Conservation (phyloP, 2,329 filamentous ascomycete genomes). For the Phaeosphaeriaceae sp. region DNA sequence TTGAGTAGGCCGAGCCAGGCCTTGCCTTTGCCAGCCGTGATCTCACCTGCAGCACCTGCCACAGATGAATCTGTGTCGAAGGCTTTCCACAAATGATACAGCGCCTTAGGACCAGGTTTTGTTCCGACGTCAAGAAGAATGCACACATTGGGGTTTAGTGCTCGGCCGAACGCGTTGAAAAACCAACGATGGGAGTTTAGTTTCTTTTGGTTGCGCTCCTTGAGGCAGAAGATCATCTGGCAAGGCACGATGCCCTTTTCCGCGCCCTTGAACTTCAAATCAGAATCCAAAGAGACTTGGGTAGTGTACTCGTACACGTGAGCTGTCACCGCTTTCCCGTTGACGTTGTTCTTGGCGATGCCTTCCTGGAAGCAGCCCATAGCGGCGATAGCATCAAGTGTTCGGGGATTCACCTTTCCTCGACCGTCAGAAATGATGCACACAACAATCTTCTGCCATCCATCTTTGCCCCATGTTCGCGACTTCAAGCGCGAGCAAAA, state of each 20-base stretch:
- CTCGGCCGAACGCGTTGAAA: constrained; percentile 95
- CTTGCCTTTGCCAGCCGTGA: constrained; percentile 94
- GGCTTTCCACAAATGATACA: constrained; percentile 99
- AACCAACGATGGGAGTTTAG: constrained; percentile 99
- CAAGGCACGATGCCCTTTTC: constrained; percentile 99
- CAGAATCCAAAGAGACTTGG: constrained; percentile 92
- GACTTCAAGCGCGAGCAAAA: constrained; percentile 93
- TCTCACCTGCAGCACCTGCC: constrained; percentile 94
- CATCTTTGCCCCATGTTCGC: constrained; percentile 93
- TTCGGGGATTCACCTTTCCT: constrained; percentile 90
- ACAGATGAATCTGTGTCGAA: constrained; percentile 98
- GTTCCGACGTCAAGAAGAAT: constrained; percentile 97
- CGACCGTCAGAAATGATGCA: constrained; percentile 95
- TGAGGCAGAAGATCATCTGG: constrained; percentile 97
- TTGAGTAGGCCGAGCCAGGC: constrained; percentile 85
- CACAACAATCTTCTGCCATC: constrained; percentile 99
- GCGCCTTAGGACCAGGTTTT: constrained; percentile 81
- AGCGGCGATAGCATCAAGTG: constrained; percentile 89
- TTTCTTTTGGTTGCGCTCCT: constrained; percentile 97
- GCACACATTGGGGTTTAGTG: constrained; percentile 93
- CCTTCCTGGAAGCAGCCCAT: constrained; percentile 99
- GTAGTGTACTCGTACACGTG: constrained; percentile 99
- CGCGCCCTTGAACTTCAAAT: constrained; percentile 97
- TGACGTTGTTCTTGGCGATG: constrained; percentile 98
- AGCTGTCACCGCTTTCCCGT: constrained; percentile 90